Percentiles rank a stretch among this genome's conserved stretches.
phyloP scores from a whole-genome alignment of 1,284 basidiomycete genomes.

The Anthracocystis setariae region DNA sequence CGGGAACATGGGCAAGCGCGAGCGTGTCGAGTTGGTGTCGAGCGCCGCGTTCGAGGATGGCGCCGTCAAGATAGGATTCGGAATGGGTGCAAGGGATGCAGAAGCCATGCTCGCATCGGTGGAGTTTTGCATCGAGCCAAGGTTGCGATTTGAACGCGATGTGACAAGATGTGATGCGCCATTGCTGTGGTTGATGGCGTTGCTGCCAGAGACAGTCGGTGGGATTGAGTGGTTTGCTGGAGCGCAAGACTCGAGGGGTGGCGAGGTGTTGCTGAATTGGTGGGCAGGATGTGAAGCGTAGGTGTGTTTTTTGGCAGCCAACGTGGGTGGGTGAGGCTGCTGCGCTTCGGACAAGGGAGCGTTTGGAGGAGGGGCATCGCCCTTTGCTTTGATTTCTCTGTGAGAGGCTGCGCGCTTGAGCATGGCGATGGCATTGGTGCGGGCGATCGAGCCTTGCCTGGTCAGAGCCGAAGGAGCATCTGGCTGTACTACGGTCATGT shows the following conservation, averaged over 20 bases:
- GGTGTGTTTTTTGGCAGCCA: no score
- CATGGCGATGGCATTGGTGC: conserved; percentile 56
- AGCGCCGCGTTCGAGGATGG: conserved; percentile 4
- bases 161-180: conserved; percentile 5
- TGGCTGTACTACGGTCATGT: conserved; percentile 1
- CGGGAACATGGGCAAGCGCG: conserved; percentile 34
- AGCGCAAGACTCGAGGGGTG: background rate
- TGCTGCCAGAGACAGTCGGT: background rate
- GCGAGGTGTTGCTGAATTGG: no score
- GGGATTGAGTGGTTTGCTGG: background rate
- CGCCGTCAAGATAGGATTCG: background rate
- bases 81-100: conserved; percentile 2
- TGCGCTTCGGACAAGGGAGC: conserved; percentile 12
- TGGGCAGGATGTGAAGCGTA: no score
- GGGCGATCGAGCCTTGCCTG: conserved; percentile 42
- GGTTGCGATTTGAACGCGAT: background rate
- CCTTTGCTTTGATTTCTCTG: conserved; percentile 45
- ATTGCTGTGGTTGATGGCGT: background rate
- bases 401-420: conserved; percentile 59
- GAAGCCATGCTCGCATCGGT: conserved; percentile 5
- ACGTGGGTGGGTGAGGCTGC: no score
- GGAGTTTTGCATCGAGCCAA: background rate
- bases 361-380: conserved; percentile 15
- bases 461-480: conserved; percentile 13
- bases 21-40: conserved; percentile 13